A percentile compares a stretch with the other conserved stretches of the same genome.
phyloP scores from a whole-genome alignment of 225 moss, liverwort and hornwort genomes.

The Ulota crispa region DNA sequence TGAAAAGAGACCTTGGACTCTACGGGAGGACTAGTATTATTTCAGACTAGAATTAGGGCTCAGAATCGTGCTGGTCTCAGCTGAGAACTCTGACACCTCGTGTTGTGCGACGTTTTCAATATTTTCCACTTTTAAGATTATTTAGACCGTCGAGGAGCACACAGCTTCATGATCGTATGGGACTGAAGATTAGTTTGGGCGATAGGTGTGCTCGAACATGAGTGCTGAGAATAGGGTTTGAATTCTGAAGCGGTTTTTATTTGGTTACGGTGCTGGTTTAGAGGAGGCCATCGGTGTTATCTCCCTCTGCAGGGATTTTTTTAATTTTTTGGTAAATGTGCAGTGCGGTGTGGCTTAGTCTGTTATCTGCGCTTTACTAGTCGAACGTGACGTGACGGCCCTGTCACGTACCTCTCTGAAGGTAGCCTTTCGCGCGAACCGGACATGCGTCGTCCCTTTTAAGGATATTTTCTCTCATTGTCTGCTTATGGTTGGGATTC shows the following conservation, averaged over 20 bases:
- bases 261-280: background rate
- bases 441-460: background rate
- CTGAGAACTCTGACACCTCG: background rate
- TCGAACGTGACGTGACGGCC: background rate
- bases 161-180: background rate
- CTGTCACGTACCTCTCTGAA: background rate
- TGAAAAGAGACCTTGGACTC: background rate
- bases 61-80: background rate
- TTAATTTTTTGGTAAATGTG: background rate
- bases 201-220: background rate
- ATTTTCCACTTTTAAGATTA: background rate
- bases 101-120: background rate
- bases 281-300: background rate
- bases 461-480: background rate
- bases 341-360: background rate
- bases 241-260: background rate
- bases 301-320: background rate
- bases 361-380: background rate
- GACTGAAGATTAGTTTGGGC: background rate
- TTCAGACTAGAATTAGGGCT: background rate
- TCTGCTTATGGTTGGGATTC: background rate
- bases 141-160: background rate
- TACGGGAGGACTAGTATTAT: background rate
- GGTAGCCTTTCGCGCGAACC: background rate
- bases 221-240: background rate